Conservation (phyloP, 2,329 filamentous ascomycete genomes). For the Talaromyces rugulosus region DNA sequence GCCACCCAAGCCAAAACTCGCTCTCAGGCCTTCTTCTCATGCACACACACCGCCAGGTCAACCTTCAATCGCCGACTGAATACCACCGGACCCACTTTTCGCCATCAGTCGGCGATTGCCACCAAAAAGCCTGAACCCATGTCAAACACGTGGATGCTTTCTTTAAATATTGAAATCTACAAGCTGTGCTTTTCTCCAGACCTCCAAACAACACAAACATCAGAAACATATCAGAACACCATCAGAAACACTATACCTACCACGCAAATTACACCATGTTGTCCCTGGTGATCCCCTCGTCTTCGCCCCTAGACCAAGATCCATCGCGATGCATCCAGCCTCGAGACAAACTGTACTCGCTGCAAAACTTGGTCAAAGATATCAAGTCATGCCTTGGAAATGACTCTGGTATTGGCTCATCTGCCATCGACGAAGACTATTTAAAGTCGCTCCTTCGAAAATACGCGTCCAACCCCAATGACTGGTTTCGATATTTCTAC, state of each 20-base stretch:
- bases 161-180: background rate
- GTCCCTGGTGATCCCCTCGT: background rate
- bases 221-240: too few relatives aligned
- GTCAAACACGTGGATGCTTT: background rate
- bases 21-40: background rate
- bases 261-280: background rate
- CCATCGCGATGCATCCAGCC: background rate
- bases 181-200: background rate
- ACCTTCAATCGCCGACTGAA: background rate
- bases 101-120: background rate
- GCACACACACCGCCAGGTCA: background rate
- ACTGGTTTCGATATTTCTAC: slow-evolving; percentile 74
- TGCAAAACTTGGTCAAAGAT: slow-evolving; percentile 34
- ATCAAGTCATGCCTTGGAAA: slow-evolving; percentile 73
- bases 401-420: slow-evolving; percentile 75
- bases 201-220: background rate
- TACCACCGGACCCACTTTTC: background rate
- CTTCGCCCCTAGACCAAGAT: background rate
- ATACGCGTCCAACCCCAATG: slow-evolving; percentile 64
- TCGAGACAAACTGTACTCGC: background rate
- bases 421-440: slow-evolving; percentile 71
- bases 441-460: slow-evolving; percentile 68
- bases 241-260: background rate
- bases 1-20: too few relatives aligned
- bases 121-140: background rate